Evolutionary conservation across 805 yeast genomes (phyloP).

Genomic region (Metschnikowia noctiluminum): DNA sequence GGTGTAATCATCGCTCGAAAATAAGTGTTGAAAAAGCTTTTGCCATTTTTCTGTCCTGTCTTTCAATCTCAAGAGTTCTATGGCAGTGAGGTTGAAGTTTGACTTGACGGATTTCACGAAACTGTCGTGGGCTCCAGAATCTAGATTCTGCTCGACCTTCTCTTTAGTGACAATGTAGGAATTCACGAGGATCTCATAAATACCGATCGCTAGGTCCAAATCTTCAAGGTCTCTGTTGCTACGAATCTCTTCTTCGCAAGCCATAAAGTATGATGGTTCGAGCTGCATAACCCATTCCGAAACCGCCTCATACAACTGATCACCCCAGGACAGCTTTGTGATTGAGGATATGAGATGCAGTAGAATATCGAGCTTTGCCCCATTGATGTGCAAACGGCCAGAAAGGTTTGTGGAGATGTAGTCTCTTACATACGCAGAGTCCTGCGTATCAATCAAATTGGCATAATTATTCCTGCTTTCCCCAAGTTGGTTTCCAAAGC

Average conservation of each 20-base stretch:
- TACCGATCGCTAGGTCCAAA: slow-evolving; percentile 32
- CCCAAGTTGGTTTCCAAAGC: slow-evolving; percentile 23
- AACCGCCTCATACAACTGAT: slow-evolving; percentile 29
- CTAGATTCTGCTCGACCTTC: slow-evolving; percentile 21
- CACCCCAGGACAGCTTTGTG: slow-evolving; percentile 9
- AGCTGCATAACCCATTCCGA: slow-evolving; percentile 33
- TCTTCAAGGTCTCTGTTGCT: not conserved
- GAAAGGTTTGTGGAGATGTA: slow-evolving; percentile 15
- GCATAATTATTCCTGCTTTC: slow-evolving; percentile 2
- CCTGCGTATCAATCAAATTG: slow-evolving; percentile 8
- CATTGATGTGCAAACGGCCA: slow-evolving; percentile 16
- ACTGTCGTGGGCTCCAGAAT: slow-evolving; percentile 19
- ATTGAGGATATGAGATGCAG: slow-evolving; percentile 19
- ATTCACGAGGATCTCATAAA: slow-evolving; percentile 48
- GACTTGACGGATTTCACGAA: slow-evolving; percentile 18
- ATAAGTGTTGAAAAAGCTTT: not conserved
- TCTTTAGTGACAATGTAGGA: slow-evolving; percentile 31
- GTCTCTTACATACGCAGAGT: slow-evolving; percentile 9
- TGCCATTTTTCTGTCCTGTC: slow-evolving; percentile 51
- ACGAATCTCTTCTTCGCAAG: slow-evolving; percentile 1
- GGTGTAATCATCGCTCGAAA: not conserved
- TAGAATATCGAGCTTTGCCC: slow-evolving; percentile 26
- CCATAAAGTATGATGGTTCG: slow-evolving; percentile 22
- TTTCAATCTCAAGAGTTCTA: slow-evolving; percentile 36
- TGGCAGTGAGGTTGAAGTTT: slow-evolving; percentile 32